Evolutionary conservation across 257 asterid genomes (phyloP).

Genomic region (Fraxinus quadrangulata): DNA sequence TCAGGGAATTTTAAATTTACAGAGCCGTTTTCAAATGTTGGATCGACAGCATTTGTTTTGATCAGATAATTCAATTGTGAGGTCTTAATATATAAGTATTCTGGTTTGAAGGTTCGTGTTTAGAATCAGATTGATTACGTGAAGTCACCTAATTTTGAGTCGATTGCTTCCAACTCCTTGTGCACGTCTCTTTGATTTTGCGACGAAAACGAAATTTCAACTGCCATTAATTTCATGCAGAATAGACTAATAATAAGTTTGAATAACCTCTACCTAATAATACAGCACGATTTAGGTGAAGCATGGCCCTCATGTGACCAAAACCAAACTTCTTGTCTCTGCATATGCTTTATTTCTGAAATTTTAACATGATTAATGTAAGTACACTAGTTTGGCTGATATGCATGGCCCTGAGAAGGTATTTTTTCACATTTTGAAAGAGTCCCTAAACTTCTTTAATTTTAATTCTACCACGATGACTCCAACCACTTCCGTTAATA

Average conservation of each 20-base stretch:
- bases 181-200: too few species aligned
- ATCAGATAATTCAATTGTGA: too few species aligned
- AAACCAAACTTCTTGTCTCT: neutral
- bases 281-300: neutral
- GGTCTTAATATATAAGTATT: too few species aligned
- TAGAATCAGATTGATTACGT: too few species aligned
- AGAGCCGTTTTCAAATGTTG: too few species aligned
- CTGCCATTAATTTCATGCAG: neutral
- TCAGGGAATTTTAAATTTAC: too few species aligned
- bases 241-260: neutral
- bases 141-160: too few species aligned
- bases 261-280: neutral
- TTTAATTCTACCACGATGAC: neutral
- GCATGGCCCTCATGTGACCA: neutral
- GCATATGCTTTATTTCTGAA: neutral
- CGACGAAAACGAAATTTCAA: too few species aligned
- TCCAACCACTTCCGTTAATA: neutral
- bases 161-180: too few species aligned
- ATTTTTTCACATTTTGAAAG: too few species aligned
- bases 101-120: too few species aligned
- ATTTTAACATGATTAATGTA: neutral
- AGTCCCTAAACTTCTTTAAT: neutral
- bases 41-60: too few species aligned
- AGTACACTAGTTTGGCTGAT: neutral
- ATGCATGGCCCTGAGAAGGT: neutral